Conservation (phyloP, 1,139 yeast species). For the Geotrichum histeridarum region DNA sequence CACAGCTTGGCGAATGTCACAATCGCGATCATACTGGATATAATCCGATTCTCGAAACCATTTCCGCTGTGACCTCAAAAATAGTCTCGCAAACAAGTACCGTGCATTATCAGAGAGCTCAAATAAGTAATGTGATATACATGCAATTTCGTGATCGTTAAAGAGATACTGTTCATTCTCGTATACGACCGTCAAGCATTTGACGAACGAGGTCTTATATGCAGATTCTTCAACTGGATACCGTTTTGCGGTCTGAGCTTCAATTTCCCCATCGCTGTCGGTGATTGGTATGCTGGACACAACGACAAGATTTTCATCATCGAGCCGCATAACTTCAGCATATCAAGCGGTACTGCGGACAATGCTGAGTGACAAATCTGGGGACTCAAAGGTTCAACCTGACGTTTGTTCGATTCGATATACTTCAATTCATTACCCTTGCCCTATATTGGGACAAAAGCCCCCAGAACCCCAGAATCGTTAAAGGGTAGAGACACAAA, state of each 20-base stretch:
- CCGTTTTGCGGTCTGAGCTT: neutral
- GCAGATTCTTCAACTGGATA: slow-evolving; percentile 17
- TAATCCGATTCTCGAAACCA: slow-evolving; percentile 16
- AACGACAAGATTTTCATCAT: neutral
- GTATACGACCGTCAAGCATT: slow-evolving; percentile 8
- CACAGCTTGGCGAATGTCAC: slow-evolving; percentile 11
- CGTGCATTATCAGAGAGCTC: slow-evolving; percentile 10
- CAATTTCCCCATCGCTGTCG: no score
- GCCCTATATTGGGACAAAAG: no score
- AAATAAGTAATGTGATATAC: slow-evolving; percentile 10
- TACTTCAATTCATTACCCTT: no score
- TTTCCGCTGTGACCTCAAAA: slow-evolving; percentile 12
- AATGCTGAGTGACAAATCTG: neutral
- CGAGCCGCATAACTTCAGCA: neutral
- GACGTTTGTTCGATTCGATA: neutral
- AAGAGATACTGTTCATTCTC: slow-evolving; percentile 10
- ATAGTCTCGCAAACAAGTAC: slow-evolving; percentile 15
- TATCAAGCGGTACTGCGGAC: neutral
- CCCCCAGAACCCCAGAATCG: no score
- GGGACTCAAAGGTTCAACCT: neutral
- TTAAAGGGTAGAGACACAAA: no score
- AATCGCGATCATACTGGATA: slow-evolving; percentile 13
- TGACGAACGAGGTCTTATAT: slow-evolving; percentile 10
- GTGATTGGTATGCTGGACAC: no score
- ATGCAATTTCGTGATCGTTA: slow-evolving; percentile 12